A percentile compares a stretch with the other conserved stretches of the same genome.
phyloP scores from a whole-genome alignment of 108 stramenopile genomes.

The Pseudonitzschia multiseries region DNA sequence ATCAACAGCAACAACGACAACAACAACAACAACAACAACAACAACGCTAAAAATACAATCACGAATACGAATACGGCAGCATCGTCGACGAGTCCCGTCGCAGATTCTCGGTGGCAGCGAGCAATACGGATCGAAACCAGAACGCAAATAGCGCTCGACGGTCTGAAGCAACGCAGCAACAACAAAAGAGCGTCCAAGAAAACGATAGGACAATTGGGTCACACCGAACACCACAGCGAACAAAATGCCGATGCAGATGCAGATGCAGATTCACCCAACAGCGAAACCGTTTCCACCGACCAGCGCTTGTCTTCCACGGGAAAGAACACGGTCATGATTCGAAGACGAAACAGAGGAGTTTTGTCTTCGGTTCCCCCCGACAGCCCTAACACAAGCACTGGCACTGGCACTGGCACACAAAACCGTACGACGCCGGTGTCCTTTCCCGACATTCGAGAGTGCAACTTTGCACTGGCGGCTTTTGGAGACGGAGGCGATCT shows the following conservation, averaged over 20 bases:
- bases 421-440: neutral
- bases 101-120: neutral
- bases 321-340: slow-evolving; percentile 1
- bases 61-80: neutral
- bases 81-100: neutral
- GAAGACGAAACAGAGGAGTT: slow-evolving; percentile 2
- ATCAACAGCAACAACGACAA: neutral
- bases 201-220: neutral
- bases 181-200: neutral
- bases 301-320: neutral
- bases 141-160: neutral
- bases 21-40: neutral
- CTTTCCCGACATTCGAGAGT: slow-evolving; percentile 53
- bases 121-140: slow-evolving; percentile 11
- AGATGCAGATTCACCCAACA: no score
- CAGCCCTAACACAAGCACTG: neutral
- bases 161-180: slow-evolving; percentile 9
- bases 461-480: slow-evolving; percentile 75
- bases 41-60: no score
- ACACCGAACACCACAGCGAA: neutral
- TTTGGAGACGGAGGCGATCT: slow-evolving; percentile 85
- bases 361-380: neutral
- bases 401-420: neutral
- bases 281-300: neutral
- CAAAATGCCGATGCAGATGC: neutral